Evolutionary conservation across 768 basidiomycete species (phyloP), one percentile per base, ranked within the genome.

Genomic region (Melanogaster broomeanus): DNA sequence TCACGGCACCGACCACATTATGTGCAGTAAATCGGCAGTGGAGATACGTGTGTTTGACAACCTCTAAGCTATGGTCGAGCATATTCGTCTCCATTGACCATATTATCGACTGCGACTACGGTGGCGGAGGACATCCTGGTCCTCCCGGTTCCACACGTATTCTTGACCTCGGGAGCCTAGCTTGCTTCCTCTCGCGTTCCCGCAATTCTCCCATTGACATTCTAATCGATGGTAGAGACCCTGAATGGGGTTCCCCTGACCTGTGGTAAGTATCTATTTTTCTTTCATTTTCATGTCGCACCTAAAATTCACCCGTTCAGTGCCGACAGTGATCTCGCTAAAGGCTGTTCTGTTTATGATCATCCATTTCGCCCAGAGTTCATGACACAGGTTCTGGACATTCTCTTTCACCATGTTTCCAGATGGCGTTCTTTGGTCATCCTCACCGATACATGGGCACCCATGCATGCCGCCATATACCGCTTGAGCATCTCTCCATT

Each of bases 181-280:
- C 57, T 8, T 60, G 71, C 6, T 80, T 73, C 61, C 70, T 84
- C 13, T 55, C 66, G 16, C 74, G 78, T 19, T 84, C 84, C 4
- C 67, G 72, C 16, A 73, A 70, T 25, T 73, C 73, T 55, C 74
- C 81, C 0, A 61, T 85, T 19, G 78, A 82, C 51, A 78, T 86
- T 48, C 70, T 81, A 39, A 77, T 85, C 40, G 81, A 84, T 56
- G 80, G 75, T 21, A 74, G 82, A 45, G 83, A 85, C 65, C 74
- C 74, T 5, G 74, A 78, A 19, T 85, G 82, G 81, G 77, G 82
- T 59, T 83, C 80, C 55, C 65, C 70, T 11, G 82, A 83, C 56
- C 65, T 72, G 30, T 77, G 76, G 81, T 82, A 52, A 49, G 48
- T 13, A 10, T 31, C 31, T 55, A 31, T 27, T 45, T 4, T 15